phyloP scores from a whole-genome alignment of 495 filamentous ascomycete species.

The Lindgomyces ingoldianus region DNA sequence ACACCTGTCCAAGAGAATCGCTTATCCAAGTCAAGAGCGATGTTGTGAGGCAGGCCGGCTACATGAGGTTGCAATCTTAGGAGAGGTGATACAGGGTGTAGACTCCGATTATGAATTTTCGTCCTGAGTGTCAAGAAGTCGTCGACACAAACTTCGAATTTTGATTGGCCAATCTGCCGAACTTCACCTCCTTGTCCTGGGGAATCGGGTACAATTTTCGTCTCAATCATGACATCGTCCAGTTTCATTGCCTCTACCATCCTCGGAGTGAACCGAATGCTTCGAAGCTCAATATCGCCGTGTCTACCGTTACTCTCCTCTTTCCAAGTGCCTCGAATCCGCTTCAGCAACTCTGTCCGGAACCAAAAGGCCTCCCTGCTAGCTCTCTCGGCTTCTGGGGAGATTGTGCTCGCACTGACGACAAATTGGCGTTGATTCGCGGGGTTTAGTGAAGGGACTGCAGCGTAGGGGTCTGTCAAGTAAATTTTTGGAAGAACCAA shows the following conservation, averaged over 20 bases:
- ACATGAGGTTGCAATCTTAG: slow-evolving; percentile 77
- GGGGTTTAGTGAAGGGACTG: slow-evolving; percentile 78
- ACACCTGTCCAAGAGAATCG: slow-evolving; percentile 83
- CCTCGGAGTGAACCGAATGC: slow-evolving; percentile 67
- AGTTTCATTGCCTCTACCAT: slow-evolving; percentile 85
- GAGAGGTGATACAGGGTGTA: slow-evolving; percentile 66
- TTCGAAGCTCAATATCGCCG: slow-evolving; percentile 74
- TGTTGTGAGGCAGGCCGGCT: slow-evolving; percentile 67
- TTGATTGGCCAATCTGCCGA: slow-evolving; percentile 50
- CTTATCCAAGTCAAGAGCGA: slow-evolving; percentile 80
- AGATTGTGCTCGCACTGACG: slow-evolving; percentile 74
- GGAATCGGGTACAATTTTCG: slow-evolving; percentile 51
- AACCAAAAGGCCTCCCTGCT: slow-evolving; percentile 91
- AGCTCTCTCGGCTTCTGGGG: slow-evolving; percentile 74
- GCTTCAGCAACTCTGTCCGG: slow-evolving; percentile 76
- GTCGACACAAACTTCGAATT: slow-evolving; percentile 64
- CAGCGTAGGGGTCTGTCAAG: slow-evolving; percentile 70
- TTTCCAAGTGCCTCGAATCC: slow-evolving; percentile 69
- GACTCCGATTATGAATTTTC: slow-evolving; percentile 70
- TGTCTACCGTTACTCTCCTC: slow-evolving; percentile 58
- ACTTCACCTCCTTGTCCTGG: slow-evolving; percentile 35
- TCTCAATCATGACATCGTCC: slow-evolving; percentile 73
- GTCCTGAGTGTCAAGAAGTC: slow-evolving; percentile 69
- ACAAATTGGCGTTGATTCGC: slow-evolving; percentile 82
- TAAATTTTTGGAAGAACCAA: slow-evolving; percentile 76